These are phyloP conservation scores for Proliferodiscus dingleyae DNA, from an alignment of 2,329 filamentous ascomycete genomes.

Conservation along the genomic window DNA sequence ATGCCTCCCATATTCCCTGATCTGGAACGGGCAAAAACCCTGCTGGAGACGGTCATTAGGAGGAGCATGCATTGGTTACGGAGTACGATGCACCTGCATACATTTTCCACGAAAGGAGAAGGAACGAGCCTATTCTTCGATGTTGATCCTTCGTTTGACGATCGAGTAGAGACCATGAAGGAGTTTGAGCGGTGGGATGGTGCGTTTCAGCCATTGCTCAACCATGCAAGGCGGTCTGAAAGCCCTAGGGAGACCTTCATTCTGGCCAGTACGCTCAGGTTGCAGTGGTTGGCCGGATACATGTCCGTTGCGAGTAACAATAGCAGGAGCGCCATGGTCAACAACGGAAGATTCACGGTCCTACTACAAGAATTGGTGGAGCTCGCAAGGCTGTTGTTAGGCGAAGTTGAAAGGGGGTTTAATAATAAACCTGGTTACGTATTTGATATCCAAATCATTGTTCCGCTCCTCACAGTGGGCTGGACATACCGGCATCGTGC, in stretches of 20 bases:
- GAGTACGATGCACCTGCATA: conserved; percentile 21
- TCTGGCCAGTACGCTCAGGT: conserved; percentile 12
- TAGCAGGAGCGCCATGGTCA: conserved; percentile 8
- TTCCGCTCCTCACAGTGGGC: conserved; percentile 21
- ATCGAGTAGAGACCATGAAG: conserved; percentile 16
- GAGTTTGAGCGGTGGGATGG: conserved; percentile 24
- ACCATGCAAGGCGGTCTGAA: conserved; percentile 9
- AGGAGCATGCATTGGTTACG: conserved; percentile 24
- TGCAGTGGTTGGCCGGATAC: conserved; percentile 22
- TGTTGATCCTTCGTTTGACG: conserved; percentile 20
- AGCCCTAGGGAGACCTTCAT: conserved; percentile 14
- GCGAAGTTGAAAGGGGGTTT: conserved; percentile 1
- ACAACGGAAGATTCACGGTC: conserved; percentile 8
- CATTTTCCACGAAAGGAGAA: conserved; percentile 9
- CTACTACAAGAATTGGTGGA: conserved; percentile 16
- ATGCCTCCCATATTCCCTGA: conserved; percentile 17
- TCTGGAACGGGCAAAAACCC: conserved; percentile 12
- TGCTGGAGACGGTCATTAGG: conserved; percentile 19
- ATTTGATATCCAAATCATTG: conserved; percentile 23
- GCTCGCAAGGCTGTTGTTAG: conserved; percentile 13
- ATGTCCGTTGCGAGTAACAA: conserved; percentile 18
- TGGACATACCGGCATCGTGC: conserved; percentile 21
- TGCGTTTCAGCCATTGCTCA: conserved; percentile 19
- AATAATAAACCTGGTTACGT: no score
- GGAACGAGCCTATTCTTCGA: conserved; percentile 15